Evolutionary conservation across 108 stramenopile species (phyloP).

Genomic region (Cylindrotheca closterium): DNA sequence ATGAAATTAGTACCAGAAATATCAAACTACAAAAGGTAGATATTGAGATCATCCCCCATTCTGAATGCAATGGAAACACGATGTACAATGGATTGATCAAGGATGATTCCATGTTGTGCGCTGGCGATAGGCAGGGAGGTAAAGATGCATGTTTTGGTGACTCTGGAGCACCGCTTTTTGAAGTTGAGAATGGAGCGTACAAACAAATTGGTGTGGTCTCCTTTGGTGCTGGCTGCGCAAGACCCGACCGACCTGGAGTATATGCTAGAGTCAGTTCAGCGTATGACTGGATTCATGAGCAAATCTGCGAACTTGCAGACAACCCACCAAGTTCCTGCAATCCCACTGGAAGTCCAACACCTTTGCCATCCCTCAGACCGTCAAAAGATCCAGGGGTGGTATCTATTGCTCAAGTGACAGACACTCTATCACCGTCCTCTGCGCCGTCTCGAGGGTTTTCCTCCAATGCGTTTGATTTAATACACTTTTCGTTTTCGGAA

Average conservation of each 20-base stretch:
- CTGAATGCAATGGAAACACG: slow-evolving; percentile 10
- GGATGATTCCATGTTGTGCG: slow-evolving; percentile 30
- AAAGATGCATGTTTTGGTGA: slow-evolving; percentile 29
- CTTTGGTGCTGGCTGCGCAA: slow-evolving; percentile 26
- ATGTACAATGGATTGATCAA: slow-evolving; percentile 16
- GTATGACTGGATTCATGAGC: slow-evolving; percentile 29
- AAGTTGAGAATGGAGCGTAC: neutral
- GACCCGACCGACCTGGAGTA: slow-evolving; percentile 21
- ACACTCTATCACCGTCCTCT: too few species aligned
- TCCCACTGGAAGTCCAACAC: neutral
- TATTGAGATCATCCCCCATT: slow-evolving; percentile 5
- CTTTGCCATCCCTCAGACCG: slow-evolving; percentile 1
- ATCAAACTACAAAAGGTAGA: slow-evolving; percentile 16
- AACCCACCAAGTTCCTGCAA: slow-evolving; percentile 18
- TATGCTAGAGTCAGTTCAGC: slow-evolving; percentile 22
- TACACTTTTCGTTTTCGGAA: too few species aligned
- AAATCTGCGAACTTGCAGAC: slow-evolving; percentile 26
- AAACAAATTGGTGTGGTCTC: slow-evolving; percentile 36
- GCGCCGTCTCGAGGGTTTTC: too few species aligned
- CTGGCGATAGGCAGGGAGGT: slow-evolving; percentile 12
- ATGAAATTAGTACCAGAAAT: neutral
- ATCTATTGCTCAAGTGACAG: too few species aligned
- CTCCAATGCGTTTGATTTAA: too few species aligned
- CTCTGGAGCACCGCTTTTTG: slow-evolving; percentile 29
- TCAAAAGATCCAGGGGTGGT: too few species aligned